Conservation (phyloP, 1,284 basidiomycete genomes). For the Rhodotorula sp. region DNA sequence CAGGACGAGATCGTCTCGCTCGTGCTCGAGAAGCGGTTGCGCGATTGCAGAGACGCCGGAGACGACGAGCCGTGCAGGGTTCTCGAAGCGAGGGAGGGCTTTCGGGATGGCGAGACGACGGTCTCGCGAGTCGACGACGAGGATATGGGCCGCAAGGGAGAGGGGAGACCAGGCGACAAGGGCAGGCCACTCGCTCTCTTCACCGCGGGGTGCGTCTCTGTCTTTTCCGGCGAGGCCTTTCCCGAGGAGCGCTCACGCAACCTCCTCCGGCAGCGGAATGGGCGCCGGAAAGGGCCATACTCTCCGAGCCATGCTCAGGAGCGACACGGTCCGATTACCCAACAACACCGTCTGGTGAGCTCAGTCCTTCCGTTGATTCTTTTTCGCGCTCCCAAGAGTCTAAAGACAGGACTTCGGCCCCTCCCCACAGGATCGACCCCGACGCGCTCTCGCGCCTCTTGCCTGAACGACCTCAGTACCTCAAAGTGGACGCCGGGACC, state of each 20-base stretch:
- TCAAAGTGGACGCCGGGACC: conserved; percentile 25
- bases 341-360: conserved; percentile 42
- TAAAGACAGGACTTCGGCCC: too few relatives aligned
- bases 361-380: too few relatives aligned
- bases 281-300: conserved; percentile 44
- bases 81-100: conserved; percentile 9
- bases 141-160: not conserved
- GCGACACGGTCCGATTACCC: conserved; percentile 34
- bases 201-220: conserved; percentile 31
- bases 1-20: conserved; percentile 40
- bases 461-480: conserved; percentile 42
- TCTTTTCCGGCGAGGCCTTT: too few relatives aligned
- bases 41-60: conserved; percentile 25
- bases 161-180: not conserved
- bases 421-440: conserved; percentile 46
- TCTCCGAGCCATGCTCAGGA: conserved; percentile 33
- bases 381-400: too few relatives aligned
- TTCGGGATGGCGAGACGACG: not conserved
- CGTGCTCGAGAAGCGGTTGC: conserved; percentile 24
- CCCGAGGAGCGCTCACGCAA: not conserved
- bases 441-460: conserved; percentile 41
- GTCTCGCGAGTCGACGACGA: not conserved
- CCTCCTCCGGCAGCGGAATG: conserved; percentile 35
- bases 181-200: conserved; percentile 27
- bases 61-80: conserved; percentile 31